These are phyloP conservation scores for Lactarius deliciosus DNA, from an alignment of 768 basidiomycete species.

Conservation along the genomic window DNA sequence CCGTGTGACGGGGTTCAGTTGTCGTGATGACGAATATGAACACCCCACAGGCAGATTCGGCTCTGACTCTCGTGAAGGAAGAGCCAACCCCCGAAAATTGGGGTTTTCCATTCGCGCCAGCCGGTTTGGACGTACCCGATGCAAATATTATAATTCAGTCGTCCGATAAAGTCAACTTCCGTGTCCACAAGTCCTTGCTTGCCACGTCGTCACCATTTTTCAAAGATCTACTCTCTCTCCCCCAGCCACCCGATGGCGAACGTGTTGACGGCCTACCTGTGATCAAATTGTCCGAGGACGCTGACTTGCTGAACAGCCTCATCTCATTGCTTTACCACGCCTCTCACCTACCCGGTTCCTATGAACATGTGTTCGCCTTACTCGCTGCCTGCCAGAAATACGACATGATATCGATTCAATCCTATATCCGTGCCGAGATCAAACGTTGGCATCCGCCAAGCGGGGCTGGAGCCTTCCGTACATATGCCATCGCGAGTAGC, in stretches of 20 bases:
- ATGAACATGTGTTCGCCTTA: not conserved
- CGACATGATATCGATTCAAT: too few species aligned
- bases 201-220: slow-evolving; percentile 11
- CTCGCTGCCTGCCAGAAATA: too few species aligned
- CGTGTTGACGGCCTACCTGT: slow-evolving; percentile 11
- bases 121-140: not conserved
- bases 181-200: slow-evolving; percentile 8
- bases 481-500: too few species aligned
- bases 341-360: not conserved
- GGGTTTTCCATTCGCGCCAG: too few species aligned
- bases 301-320: not conserved
- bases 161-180: slow-evolving; percentile 4
- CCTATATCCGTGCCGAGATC: too few species aligned
- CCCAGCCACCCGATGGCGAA: not conserved
- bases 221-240: not conserved
- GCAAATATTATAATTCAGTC: slow-evolving; percentile 4
- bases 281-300: not conserved
- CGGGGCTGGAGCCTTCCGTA: too few species aligned
- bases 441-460: too few species aligned
- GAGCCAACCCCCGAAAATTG: not conserved
- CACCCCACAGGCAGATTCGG: slow-evolving; percentile 4
- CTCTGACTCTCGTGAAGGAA: slow-evolving; percentile 7
- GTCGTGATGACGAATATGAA: not conserved
- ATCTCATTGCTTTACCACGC: slow-evolving; percentile 13
- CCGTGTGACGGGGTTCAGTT: too few species aligned